These are phyloP conservation scores for Leccinum cinnamomeum DNA, from an alignment of 1,284 basidiomycete species.

Conservation along the genomic window DNA sequence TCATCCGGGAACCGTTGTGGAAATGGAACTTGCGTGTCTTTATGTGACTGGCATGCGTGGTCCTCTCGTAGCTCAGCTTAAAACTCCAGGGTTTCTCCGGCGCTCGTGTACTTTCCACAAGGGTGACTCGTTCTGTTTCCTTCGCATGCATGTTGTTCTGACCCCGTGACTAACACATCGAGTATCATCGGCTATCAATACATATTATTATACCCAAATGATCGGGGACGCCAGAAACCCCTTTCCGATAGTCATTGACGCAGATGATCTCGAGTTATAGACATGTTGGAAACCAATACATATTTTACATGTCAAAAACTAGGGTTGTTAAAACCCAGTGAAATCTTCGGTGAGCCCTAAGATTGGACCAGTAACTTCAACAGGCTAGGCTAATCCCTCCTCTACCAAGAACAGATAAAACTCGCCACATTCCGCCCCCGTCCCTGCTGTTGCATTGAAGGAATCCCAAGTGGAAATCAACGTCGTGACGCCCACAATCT, in stretches of 20 bases:
- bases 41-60: conserved; percentile 5
- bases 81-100: conserved; percentile 8
- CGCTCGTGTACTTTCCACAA: conserved; percentile 29
- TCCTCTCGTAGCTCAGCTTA: background rate
- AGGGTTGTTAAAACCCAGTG: background rate
- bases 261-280: background rate
- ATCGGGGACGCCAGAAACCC: conserved; percentile 48
- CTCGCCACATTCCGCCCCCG: conserved; percentile 10
- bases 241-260: background rate
- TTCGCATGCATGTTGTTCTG: background rate
- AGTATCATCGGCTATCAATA: conserved; percentile 48
- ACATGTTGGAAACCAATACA: too few relatives aligned
- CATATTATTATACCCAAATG: conserved; percentile 54
- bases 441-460: conserved; percentile 14
- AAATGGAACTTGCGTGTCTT: conserved; percentile 18
- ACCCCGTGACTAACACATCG: conserved; percentile 35
- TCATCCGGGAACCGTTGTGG: conserved; percentile 19
- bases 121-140: conserved; percentile 11
- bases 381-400: conserved; percentile 11
- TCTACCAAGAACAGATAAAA: conserved; percentile 21
- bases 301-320: background rate
- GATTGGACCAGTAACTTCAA: background rate
- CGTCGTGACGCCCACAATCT: conserved; percentile 36
- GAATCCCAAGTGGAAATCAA: conserved; percentile 28
- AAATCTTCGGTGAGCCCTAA: background rate